Percentiles rank a stretch among this genome's conserved stretches.
Evolutionary conservation across 2,329 filamentous ascomycete genomes (phyloP).

Genomic region (Paraphaeosphaeria sporulosa): DNA sequence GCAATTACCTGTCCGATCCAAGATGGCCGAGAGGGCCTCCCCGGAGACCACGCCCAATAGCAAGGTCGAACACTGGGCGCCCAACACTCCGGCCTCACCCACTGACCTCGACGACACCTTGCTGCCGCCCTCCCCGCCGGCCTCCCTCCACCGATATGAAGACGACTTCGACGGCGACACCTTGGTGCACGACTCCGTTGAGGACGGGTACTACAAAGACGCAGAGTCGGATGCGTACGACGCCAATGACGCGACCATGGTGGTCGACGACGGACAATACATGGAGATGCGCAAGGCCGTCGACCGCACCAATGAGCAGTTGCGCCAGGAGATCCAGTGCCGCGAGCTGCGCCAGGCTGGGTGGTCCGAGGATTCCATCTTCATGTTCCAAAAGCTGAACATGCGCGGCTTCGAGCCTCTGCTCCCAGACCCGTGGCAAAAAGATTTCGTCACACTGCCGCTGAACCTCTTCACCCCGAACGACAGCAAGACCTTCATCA

Average conservation of each 20-base stretch:
- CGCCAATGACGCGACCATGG: slow-evolving; percentile 47
- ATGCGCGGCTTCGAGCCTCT: slow-evolving; percentile 65
- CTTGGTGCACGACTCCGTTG: slow-evolving; percentile 28
- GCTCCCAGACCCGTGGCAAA: slow-evolving; percentile 59
- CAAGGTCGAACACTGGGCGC: slow-evolving; percentile 32
- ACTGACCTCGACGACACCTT: slow-evolving; percentile 32
- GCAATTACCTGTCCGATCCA: slow-evolving; percentile 24
- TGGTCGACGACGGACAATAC: slow-evolving; percentile 43
- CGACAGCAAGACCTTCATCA: slow-evolving; percentile 56
- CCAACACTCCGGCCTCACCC: slow-evolving; percentile 30
- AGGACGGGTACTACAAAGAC: slow-evolving; percentile 10
- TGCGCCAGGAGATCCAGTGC: slow-evolving; percentile 35
- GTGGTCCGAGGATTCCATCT: slow-evolving; percentile 61
- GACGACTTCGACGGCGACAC: slow-evolving; percentile 46
- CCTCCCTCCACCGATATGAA: slow-evolving; percentile 29
- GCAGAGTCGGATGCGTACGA: slow-evolving; percentile 34
- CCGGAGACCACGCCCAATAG: slow-evolving; percentile 43
- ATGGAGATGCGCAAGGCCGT: slow-evolving; percentile 32
- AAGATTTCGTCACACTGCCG: slow-evolving; percentile 63
- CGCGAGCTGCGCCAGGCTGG: slow-evolving; percentile 51
- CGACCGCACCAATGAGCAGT: slow-evolving; percentile 34
- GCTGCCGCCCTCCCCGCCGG: slow-evolving; percentile 42
- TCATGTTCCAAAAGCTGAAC: slow-evolving; percentile 61
- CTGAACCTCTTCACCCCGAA: slow-evolving; percentile 59
- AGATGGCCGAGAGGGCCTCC: slow-evolving; percentile 1